A percentile compares a stretch with the other conserved stretches of the same genome.
Conservation (phyloP, 495 filamentous ascomycete genomes). For the Haplographium delicatum region DNA sequence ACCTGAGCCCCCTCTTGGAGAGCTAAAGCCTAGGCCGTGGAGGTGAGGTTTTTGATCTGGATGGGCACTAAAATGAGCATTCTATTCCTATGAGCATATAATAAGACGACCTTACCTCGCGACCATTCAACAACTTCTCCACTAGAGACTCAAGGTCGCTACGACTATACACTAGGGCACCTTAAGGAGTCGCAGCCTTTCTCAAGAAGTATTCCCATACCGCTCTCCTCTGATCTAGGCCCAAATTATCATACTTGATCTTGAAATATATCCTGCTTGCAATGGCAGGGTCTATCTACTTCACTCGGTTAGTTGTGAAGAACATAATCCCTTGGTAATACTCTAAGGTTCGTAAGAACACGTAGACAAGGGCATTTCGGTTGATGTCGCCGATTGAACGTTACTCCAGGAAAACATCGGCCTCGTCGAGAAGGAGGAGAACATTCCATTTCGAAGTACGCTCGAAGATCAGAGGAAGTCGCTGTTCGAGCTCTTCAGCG, state of each 20-base stretch:
- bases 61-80: constrained; percentile 16
- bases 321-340: constrained; percentile 12
- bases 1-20: constrained; percentile 15
- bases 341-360: constrained; percentile 8
- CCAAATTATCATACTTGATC: constrained; percentile 15
- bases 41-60: constrained; percentile 20
- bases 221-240: constrained; percentile 1
- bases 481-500: constrained; percentile 32
- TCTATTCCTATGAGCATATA: constrained; percentile 12
- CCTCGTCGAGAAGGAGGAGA: neutral
- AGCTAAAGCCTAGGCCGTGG: constrained; percentile 16
- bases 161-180: constrained; percentile 14
- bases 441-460: neutral
- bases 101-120: constrained; percentile 15
- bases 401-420: too few species aligned
- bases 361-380: constrained; percentile 4
- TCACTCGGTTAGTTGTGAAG: constrained; percentile 7
- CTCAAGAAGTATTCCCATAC: constrained; percentile 10
- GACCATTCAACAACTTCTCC: constrained; percentile 16
- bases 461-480: constrained; percentile 38
- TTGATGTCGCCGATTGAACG: constrained; percentile 6
- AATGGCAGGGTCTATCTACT: constrained; percentile 8
- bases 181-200: constrained; percentile 16
- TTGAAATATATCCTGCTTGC: constrained; percentile 11
- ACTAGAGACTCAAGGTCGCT: constrained; percentile 16